A percentile compares a stretch with the other conserved stretches of the same genome.
Evolutionary conservation across 768 basidiomycete species (phyloP).

Genomic region (Mycena kentingensis): DNA sequence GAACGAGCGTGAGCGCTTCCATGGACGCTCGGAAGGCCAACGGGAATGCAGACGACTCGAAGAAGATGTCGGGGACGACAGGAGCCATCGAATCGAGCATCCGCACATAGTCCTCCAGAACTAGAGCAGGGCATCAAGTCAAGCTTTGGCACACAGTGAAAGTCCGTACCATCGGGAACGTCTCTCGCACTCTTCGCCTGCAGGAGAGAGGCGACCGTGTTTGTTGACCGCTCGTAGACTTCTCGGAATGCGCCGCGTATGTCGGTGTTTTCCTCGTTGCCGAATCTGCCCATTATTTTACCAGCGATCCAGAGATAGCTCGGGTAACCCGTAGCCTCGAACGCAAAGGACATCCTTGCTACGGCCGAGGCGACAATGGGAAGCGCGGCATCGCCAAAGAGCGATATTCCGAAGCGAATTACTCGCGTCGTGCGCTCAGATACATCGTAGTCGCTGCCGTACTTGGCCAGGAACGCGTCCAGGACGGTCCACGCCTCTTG

Average conservation of each 20-base stretch:
- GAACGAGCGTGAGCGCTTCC: slow-evolving; percentile 79
- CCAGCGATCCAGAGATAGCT: slow-evolving; percentile 94
- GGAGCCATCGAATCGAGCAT: slow-evolving; percentile 71
- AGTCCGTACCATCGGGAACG: slow-evolving; percentile 79
- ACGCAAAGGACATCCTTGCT: slow-evolving; percentile 72
- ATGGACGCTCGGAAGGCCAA: slow-evolving; percentile 75
- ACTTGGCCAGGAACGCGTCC: slow-evolving; percentile 76
- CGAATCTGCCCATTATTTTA: slow-evolving; percentile 80
- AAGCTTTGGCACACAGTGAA: background rate
- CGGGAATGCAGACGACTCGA: slow-evolving; percentile 77
- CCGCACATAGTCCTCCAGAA: slow-evolving; percentile 92
- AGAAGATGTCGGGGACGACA: slow-evolving; percentile 71
- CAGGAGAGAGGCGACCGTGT: slow-evolving; percentile 66
- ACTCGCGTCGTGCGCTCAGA: slow-evolving; percentile 85
- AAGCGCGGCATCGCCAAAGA: slow-evolving; percentile 72
- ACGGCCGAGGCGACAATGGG: slow-evolving; percentile 72
- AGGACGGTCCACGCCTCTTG: slow-evolving; percentile 83
- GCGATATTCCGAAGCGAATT: slow-evolving; percentile 76
- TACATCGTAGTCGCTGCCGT: slow-evolving; percentile 72
- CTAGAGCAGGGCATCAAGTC: slow-evolving; percentile 41
- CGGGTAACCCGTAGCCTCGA: slow-evolving; percentile 78
- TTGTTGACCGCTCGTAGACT: slow-evolving; percentile 76
- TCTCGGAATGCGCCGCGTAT: slow-evolving; percentile 60
- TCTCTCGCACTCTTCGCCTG: slow-evolving; percentile 68
- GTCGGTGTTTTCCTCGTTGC: slow-evolving; percentile 57